Conservation (phyloP, 2,329 filamentous ascomycete species). For the Fusarium globosum region DNA sequence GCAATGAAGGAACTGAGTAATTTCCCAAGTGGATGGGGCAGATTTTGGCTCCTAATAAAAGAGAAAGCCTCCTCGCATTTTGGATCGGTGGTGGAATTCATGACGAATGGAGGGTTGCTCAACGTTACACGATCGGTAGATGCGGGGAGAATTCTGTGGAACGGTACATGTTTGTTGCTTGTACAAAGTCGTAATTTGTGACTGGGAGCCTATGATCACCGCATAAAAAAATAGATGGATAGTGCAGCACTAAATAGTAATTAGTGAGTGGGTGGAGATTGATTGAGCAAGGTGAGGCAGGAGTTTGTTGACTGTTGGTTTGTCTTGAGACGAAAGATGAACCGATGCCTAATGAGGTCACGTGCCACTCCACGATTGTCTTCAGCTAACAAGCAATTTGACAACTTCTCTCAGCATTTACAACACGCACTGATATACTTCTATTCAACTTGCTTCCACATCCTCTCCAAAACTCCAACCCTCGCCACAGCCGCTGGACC, state of each 20-base stretch:
- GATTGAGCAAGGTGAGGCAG: background rate
- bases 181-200: background rate
- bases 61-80: background rate
- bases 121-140: rapidly evolving
- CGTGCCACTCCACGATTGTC: background rate
- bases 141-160: background rate
- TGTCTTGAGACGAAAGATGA: background rate
- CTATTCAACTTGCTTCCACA: background rate
- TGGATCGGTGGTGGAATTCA: background rate
- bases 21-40: rapidly evolving
- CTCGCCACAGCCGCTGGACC: background rate
- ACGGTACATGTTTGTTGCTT: background rate
- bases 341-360: background rate
- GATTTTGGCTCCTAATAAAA: rapidly evolving
- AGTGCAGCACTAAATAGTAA: background rate
- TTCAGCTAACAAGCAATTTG: background rate
- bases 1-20: rapidly evolving
- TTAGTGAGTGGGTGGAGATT: background rate
- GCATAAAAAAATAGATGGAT: too few relatives aligned
- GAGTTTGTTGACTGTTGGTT: background rate
- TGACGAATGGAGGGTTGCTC: background rate
- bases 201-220: background rate
- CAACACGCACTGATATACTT: rapidly evolving
- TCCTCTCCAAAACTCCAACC: background rate
- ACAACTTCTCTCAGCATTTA: background rate